Conservation (phyloP, 371 early-diverging fungal genomes). For the Circinella umbellata region DNA sequence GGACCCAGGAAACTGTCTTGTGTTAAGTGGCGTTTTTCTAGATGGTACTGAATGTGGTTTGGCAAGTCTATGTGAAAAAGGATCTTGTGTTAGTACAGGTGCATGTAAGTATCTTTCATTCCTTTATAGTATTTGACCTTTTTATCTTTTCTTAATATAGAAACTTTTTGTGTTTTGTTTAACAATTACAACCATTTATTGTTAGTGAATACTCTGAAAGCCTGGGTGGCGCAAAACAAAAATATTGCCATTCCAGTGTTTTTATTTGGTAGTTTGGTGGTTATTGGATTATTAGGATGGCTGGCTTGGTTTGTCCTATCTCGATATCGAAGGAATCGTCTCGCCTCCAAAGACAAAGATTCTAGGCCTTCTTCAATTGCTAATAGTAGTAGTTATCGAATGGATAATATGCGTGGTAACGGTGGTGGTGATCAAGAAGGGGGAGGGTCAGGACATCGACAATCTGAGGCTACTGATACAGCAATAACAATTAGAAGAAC, state of each 20-base stretch:
- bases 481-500: slow-evolving; percentile 6
- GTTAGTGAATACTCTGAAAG: slow-evolving; percentile 42
- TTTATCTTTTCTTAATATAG: not conserved
- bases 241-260: slow-evolving; percentile 62
- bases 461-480: not conserved
- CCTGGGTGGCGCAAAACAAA: slow-evolving; percentile 59
- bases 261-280: slow-evolving; percentile 51
- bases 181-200: not conserved
- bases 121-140: not conserved
- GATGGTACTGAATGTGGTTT: slow-evolving; percentile 93
- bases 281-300: slow-evolving; percentile 39
- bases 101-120: slow-evolving; percentile 37
- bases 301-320: slow-evolving; percentile 31
- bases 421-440: not conserved
- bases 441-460: slow-evolving; percentile 6
- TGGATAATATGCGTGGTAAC: not conserved
- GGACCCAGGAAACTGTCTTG: slow-evolving; percentile 52
- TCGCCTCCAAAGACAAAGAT: slow-evolving; percentile 39
- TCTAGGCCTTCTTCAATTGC: slow-evolving; percentile 39
- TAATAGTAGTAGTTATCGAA: slow-evolving; percentile 1
- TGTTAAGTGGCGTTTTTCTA: slow-evolving; percentile 78
- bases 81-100: slow-evolving; percentile 52
- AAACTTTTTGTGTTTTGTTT: no score
- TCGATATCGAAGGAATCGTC: slow-evolving; percentile 24
- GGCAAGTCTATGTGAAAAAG: slow-evolving; percentile 65